phyloP scores from a whole-genome alignment of 2,329 filamentous ascomycete genomes.

The Apiospora pterosperma region DNA sequence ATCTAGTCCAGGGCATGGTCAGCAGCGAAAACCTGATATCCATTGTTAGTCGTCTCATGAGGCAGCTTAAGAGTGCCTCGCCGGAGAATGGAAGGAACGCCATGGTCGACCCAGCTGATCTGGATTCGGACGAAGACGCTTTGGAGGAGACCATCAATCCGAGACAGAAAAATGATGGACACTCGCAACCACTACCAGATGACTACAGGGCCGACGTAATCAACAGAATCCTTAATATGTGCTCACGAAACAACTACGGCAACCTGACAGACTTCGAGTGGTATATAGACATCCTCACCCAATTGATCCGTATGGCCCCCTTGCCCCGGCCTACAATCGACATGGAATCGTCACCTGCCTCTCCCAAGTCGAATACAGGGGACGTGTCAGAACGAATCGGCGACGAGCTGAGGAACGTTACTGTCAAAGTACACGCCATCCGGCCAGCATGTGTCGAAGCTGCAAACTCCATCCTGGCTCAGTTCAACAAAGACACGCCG shows the following conservation, averaged over 20 bases:
- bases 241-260: slow-evolving; percentile 81
- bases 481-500: slow-evolving; percentile 49
- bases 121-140: slow-evolving; percentile 49
- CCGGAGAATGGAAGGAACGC: slow-evolving; percentile 43
- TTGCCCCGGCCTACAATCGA: slow-evolving; percentile 38
- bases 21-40: slow-evolving; percentile 78
- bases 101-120: slow-evolving; percentile 42
- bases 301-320: slow-evolving; percentile 72
- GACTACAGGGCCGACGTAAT: slow-evolving; percentile 86
- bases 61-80: slow-evolving; percentile 72
- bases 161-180: slow-evolving; percentile 31
- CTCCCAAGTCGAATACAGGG: slow-evolving; percentile 27
- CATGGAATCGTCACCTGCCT: slow-evolving; percentile 21
- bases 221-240: slow-evolving; percentile 80
- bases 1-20: slow-evolving; percentile 92
- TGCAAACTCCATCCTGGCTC: slow-evolving; percentile 71
- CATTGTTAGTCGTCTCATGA: slow-evolving; percentile 83
- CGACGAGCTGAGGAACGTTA: slow-evolving; percentile 81
- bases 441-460: slow-evolving; percentile 77
- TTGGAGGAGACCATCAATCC: slow-evolving; percentile 37
- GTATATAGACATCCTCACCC: slow-evolving; percentile 89
- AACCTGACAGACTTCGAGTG: slow-evolving; percentile 91
- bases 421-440: slow-evolving; percentile 85
- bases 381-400: slow-evolving; percentile 72
- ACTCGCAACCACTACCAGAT: slow-evolving; percentile 67